A percentile compares a stretch with the other conserved stretches of the same genome.
These are phyloP conservation scores for Botrytis fragariae DNA, from an alignment of 2,329 filamentous ascomycete species.

Conservation along the genomic window DNA sequence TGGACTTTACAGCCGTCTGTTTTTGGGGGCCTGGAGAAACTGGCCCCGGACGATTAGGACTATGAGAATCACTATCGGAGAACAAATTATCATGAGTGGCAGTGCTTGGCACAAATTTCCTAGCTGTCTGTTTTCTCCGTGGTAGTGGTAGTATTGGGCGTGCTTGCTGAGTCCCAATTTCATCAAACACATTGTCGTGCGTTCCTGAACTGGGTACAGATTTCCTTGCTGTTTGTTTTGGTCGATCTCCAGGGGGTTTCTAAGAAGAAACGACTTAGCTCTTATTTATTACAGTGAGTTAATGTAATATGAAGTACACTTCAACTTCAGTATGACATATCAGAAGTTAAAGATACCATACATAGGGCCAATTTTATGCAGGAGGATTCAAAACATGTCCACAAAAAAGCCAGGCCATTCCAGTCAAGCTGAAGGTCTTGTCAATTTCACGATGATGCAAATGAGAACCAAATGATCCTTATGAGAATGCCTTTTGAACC, in stretches of 20 bases:
- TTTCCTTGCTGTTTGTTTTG: constrained; percentile 24
- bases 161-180: not conserved
- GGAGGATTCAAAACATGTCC: not conserved
- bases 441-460: not conserved
- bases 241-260: not conserved
- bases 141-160: constrained; percentile 2
- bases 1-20: constrained; percentile 20
- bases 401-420: not conserved
- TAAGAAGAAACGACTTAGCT: constrained; percentile 1
- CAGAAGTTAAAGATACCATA: not conserved
- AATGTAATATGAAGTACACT: not conserved
- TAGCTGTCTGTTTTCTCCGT: constrained; percentile 20
- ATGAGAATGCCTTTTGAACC: not conserved
- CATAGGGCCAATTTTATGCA: not conserved
- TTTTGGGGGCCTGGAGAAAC: not conserved
- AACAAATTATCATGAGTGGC: not conserved
- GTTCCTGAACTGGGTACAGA: not conserved
- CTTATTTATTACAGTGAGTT: not conserved
- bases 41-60: not conserved
- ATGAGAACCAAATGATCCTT: not conserved
- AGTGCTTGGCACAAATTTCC: constrained; percentile 3
- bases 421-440: not conserved
- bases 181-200: constrained; percentile 12
- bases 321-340: not conserved
- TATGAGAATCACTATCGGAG: not conserved